Base-by-base conservation (phyloP, 305 asterid species). In the Withania somnifera region DNA sequence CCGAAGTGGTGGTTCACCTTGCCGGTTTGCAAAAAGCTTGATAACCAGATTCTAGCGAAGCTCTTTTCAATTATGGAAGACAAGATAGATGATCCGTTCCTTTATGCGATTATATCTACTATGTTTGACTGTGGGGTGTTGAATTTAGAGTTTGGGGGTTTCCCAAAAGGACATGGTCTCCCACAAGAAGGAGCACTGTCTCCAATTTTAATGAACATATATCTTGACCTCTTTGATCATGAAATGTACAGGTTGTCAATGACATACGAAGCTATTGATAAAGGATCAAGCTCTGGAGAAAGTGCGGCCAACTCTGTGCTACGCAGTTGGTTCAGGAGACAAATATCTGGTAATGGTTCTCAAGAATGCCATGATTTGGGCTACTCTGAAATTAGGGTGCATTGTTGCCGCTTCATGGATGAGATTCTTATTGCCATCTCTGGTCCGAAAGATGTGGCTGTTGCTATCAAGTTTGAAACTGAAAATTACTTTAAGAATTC, bases 161-260 rank as follows among this genome's bases (percentile, higher is more conserved):
- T 91, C 84, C 91, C 97, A 26, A 95, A 95, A 87, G 97, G 99
- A 54, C 97, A 91, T 14, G 99, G 99, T 87, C 98, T 95, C 87
- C 99, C 99, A 32, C 99, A 95, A 87, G 99, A 95, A 88, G 99
- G 99, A 73, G 88, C 88, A n/a, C 77, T 95, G 84, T 92, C 98
- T 11, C 99, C 99, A 22, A 90, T 95, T 86, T 81, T 95, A 69
- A 92, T 91, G 90, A 95, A 95, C 82, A 85, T 95, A 81, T 93
- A 95, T 89, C 96, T 95, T 78, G 97, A 93, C 88, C 91, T 87
- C 51, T 93, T 94, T 81, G 99, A 95, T 89, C 87, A 88, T 2
- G 97, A 94, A 87, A 81, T 95, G 28, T 92, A 86, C 86, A 87
- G 91, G 81, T 80, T 93, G 90, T 90, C 98, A 26, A 94, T 95